Conservation (phyloP, 2,329 filamentous ascomycete genomes). For the Penicillium sp. region DNA sequence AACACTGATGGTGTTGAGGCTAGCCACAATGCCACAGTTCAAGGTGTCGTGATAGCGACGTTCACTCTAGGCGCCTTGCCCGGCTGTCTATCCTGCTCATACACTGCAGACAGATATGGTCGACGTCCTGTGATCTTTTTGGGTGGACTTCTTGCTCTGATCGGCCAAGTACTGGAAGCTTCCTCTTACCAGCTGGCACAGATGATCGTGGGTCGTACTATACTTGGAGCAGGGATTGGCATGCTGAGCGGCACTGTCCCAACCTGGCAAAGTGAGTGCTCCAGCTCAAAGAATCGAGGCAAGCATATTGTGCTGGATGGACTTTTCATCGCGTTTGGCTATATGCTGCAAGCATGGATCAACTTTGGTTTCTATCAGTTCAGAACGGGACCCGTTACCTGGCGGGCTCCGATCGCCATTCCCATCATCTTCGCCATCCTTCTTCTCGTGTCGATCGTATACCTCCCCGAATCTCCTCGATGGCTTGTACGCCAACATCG, state of each 20-base stretch:
- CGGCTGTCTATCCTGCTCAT: constrained; percentile 9
- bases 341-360: constrained; percentile 8
- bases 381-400: constrained; percentile 5
- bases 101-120: constrained; percentile 8
- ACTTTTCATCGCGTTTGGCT: constrained; percentile 5
- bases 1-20: not conserved
- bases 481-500: constrained; percentile 9
- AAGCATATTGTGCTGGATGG: constrained; percentile 13
- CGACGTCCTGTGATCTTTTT: constrained; percentile 8
- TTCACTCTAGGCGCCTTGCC: constrained; percentile 9
- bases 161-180: constrained; percentile 8
- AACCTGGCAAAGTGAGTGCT: constrained; percentile 13
- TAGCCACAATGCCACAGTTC: constrained; percentile 7
- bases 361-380: constrained; percentile 12
- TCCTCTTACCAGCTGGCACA: constrained; percentile 4
- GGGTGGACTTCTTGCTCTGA: constrained; percentile 7
- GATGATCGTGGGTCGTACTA: constrained; percentile 7
- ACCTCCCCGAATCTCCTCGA: constrained; percentile 10
- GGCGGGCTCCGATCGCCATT: constrained; percentile 8
- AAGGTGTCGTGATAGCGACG: constrained; percentile 12
- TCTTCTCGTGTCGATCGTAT: constrained; percentile 1
- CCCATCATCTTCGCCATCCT: constrained; percentile 6
- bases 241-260: constrained; percentile 10
- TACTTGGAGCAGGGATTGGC: constrained; percentile 9
- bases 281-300: constrained; percentile 11